Conservation (phyloP, 2,329 filamentous ascomycete genomes). For the Clathrospora elynae region DNA sequence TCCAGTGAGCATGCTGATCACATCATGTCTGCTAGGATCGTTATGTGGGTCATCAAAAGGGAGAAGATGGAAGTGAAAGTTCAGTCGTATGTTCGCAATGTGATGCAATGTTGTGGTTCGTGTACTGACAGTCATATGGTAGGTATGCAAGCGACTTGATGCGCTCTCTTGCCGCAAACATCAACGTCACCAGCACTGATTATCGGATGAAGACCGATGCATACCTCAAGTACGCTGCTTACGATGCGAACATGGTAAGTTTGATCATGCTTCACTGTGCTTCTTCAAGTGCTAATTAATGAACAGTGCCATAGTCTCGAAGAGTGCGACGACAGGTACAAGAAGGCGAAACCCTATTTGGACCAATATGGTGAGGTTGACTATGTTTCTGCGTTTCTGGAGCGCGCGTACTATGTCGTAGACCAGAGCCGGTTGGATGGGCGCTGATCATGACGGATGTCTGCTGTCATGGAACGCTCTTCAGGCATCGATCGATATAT, state of each 20-base stretch:
- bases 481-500: too few species aligned
- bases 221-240: conserved; percentile 30
- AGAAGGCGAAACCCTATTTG: not conserved
- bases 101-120: not conserved
- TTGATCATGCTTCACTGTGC: not conserved
- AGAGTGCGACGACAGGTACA: conserved; percentile 17
- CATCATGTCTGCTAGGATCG: conserved; percentile 32
- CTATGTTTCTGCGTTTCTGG: conserved; percentile 23
- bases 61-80: conserved; percentile 18
- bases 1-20: conserved; percentile 39
- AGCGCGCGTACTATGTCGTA: conserved; percentile 31
- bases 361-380: conserved; percentile 26
- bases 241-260: conserved; percentile 30
- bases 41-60: conserved; percentile 27
- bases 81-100: conserved; percentile 17
- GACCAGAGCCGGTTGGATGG: conserved; percentile 1
- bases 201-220: conserved; percentile 13
- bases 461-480: not conserved
- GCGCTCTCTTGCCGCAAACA: conserved; percentile 8
- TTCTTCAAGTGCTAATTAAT: not conserved
- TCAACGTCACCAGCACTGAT: conserved; percentile 6
- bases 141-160: conserved; percentile 31
- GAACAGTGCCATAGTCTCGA: conserved; percentile 25
- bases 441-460: not conserved
- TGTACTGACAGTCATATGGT: not conserved